Conservation (phyloP, 139 green algal species). For the Picochlorum sp. region DNA sequence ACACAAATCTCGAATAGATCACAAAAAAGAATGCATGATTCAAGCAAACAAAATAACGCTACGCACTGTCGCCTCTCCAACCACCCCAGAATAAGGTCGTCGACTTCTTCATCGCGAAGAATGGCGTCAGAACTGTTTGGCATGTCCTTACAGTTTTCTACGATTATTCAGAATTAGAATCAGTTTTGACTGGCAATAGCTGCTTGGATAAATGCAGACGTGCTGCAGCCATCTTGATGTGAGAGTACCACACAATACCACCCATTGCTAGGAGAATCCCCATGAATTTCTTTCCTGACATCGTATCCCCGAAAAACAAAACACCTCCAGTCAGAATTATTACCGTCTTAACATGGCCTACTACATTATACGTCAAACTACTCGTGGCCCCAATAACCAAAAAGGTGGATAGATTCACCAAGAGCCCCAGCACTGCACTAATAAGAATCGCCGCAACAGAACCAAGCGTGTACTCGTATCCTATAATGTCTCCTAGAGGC, state of each 20-base stretch:
- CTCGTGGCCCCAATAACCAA: constrained; percentile 49
- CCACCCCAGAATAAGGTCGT: constrained; percentile 45
- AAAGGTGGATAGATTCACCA: constrained; percentile 79
- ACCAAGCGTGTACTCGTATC: constrained; percentile 38
- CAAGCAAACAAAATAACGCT: not conserved
- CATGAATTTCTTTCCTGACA: constrained; percentile 62
- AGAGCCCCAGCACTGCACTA: constrained; percentile 65
- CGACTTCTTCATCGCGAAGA: constrained; percentile 25
- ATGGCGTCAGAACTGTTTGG: not conserved
- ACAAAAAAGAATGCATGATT: not conserved
- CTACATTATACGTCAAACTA: constrained; percentile 78
- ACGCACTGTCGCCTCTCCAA: constrained; percentile 45
- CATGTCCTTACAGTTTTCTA: not conserved
- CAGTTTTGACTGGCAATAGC: not conserved
- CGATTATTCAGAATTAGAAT: too few relatives aligned
- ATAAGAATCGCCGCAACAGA: constrained; percentile 57
- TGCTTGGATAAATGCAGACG: not conserved
- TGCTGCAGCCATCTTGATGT: constrained; percentile 30
- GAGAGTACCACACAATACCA: constrained; percentile 71
- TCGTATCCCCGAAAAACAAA: constrained; percentile 75
- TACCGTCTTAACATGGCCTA: constrained; percentile 72
- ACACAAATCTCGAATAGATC: not conserved
- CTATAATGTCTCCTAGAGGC: constrained; percentile 63
- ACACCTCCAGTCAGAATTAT: constrained; percentile 74
- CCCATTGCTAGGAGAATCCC: constrained; percentile 65